Evolutionary conservation across 2,329 filamentous ascomycete species (phyloP), one percentile per base, ranked within the genome.

Genomic region (Knufia petricola): DNA sequence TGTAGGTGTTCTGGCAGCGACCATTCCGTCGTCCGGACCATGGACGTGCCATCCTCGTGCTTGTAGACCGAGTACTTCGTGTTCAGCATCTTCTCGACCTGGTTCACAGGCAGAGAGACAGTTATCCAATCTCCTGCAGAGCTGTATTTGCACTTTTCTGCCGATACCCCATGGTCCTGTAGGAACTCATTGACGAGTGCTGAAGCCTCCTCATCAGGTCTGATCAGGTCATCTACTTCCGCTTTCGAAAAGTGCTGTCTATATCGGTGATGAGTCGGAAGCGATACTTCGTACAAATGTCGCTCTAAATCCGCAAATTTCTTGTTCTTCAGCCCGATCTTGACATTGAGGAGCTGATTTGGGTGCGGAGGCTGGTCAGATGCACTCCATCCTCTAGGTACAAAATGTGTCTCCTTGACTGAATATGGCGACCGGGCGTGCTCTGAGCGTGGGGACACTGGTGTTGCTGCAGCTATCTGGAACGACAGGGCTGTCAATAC

Each of bases 261-360:
- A 55, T 79, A 80, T 30, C 74, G 73, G 48, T 60, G 51, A 56
- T 79, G 73, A 10, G 64, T 65, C 7, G 77, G 77, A 52, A 76
- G 68, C 9, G 74, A 77, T 23, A 76, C 69, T 72, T 77, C 69
- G 49, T 70, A 67, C 4, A 80, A 64, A 55, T 78, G 75, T 51
- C 69, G 67, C 60, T 79, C 75, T 17, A 81, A 64, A 54, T 74
- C 71, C 15, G 69, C 68, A 49, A 79, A 77, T 37, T 73, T 72
- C 50, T 69, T 67, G 60, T 81, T 77, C 66, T 74, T 79, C 51
- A 81, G 60, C 24, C 73, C 77, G 58, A 81, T 79, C 43, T 77
- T 72, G 40, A 81, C 63, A 30, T 76, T 64, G 51, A 81, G 70
- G 28, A 68, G 63, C 52, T 75, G 69, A 15, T 67, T 62, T 38